Conservation (phyloP, 108 stramenopile species). For the Cyclotella kingstonii region DNA sequence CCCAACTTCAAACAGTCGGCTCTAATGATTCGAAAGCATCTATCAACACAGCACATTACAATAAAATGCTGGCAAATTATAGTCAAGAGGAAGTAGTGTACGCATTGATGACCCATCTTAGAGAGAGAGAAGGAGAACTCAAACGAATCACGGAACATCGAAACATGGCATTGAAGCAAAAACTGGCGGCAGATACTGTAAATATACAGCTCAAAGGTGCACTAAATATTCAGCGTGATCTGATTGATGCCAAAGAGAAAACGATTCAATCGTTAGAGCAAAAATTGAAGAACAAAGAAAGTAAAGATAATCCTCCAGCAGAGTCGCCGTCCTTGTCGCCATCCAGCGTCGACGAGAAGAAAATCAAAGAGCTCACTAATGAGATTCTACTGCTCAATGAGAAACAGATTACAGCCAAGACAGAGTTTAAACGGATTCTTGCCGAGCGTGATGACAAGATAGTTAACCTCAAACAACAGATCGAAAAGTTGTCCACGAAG, state of each 20-base stretch:
- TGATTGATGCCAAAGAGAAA: slow-evolving; percentile 11
- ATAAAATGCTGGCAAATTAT: slow-evolving; percentile 7
- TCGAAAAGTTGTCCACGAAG: not conserved
- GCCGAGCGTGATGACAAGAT: slow-evolving; percentile 27
- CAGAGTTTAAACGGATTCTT: slow-evolving; percentile 9
- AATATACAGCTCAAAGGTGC: slow-evolving; percentile 12
- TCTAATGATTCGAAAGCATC: not conserved
- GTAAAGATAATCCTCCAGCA: not conserved
- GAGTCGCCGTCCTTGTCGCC: too few relatives aligned
- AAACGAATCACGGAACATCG: slow-evolving; percentile 13
- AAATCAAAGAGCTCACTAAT: slow-evolving; percentile 16
- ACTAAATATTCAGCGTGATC: slow-evolving; percentile 1
- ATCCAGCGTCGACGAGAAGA: not conserved
- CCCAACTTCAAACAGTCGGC: not conserved
- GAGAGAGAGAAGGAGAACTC: slow-evolving; percentile 27
- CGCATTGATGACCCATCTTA: slow-evolving; percentile 33
- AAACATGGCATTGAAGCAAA: slow-evolving; percentile 3
- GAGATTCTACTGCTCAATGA: not conserved
- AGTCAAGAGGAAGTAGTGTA: slow-evolving; percentile 31
- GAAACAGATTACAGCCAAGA: not conserved
- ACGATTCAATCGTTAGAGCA: slow-evolving; percentile 17
- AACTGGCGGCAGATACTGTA: slow-evolving; percentile 13
- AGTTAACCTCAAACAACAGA: slow-evolving; percentile 4
- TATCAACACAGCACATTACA: not conserved
- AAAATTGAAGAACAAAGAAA: not conserved